phyloP scores from a whole-genome alignment of 176 grass and related monocot species.

The Cenchrus fungigraminus region DNA sequence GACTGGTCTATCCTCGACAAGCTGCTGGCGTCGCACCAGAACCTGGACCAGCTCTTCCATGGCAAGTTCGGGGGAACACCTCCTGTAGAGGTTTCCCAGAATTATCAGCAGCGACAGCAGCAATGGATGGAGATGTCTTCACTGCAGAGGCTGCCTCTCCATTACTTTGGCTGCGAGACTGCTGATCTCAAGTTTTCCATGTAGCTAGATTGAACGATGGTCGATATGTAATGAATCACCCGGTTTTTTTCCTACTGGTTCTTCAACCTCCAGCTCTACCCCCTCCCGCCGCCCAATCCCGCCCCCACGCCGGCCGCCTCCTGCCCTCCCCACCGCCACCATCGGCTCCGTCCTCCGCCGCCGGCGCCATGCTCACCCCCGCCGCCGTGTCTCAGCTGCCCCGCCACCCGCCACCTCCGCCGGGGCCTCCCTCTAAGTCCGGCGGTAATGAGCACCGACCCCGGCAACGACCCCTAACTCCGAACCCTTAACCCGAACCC shows the following conservation, averaged over 20 bases:
- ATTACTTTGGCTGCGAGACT: slow-evolving; percentile 58
- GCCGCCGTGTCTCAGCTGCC: too few species aligned
- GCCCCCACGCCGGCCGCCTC: too few species aligned
- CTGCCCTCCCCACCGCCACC: too few species aligned
- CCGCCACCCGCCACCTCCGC: too few species aligned
- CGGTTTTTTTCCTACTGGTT: too few species aligned
- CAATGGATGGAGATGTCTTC: slow-evolving; percentile 51
- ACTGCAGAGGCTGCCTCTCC: slow-evolving; percentile 60
- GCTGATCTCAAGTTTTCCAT: slow-evolving; percentile 59
- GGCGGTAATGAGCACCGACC: not conserved
- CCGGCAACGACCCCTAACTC: not conserved
- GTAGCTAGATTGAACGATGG: slow-evolving; percentile 27
- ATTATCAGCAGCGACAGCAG: slow-evolving; percentile 50
- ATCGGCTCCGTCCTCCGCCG: too few species aligned
- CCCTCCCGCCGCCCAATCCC: too few species aligned
- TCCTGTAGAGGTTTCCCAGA: slow-evolving; percentile 11
- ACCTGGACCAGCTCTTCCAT: slow-evolving; percentile 74
- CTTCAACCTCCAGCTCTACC: too few species aligned
- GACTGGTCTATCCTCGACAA: slow-evolving; percentile 97
- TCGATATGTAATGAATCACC: too few species aligned
- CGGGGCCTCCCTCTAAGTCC: too few species aligned
- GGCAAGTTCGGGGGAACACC: slow-evolving; percentile 41
- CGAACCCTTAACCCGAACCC: too few species aligned
- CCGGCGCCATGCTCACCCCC: too few species aligned
- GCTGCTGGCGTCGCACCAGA: slow-evolving; percentile 86